Evolutionary conservation across 2,329 filamentous ascomycete genomes (phyloP).

Genomic region (Neonectria magnoliae): DNA sequence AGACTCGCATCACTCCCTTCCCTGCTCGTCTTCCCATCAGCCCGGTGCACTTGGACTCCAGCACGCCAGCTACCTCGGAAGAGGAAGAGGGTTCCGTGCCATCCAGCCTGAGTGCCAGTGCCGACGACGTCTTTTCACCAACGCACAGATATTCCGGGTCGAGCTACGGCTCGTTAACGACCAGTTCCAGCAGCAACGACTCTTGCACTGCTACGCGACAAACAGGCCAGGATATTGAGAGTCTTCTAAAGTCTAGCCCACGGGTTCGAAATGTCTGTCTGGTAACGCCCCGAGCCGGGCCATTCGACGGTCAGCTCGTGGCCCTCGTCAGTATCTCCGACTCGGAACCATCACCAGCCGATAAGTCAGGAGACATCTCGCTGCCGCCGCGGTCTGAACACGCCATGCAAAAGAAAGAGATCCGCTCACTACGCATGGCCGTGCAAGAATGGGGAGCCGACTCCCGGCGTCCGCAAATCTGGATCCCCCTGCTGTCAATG

Average conservation of each 20-base stretch:
- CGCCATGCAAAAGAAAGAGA: constrained; percentile 53
- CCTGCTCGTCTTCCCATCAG: not conserved
- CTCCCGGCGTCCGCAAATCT: constrained; percentile 55
- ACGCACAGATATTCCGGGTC: constrained; percentile 23
- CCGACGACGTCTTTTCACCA: constrained; percentile 21
- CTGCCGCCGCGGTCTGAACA: constrained; percentile 47
- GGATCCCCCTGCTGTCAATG: constrained; percentile 60
- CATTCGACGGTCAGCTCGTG: constrained; percentile 60
- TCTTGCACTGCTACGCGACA: constrained; percentile 4
- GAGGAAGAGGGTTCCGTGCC: constrained; percentile 23
- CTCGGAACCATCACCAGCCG: constrained; percentile 23
- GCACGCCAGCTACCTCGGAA: constrained; percentile 5
- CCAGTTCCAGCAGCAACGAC: constrained; percentile 13
- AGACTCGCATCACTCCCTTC: constrained; percentile 49
- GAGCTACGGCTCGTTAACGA: constrained; percentile 24
- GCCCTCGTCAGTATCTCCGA: constrained; percentile 55
- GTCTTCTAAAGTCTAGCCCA: constrained; percentile 52
- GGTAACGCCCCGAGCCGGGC: constrained; percentile 59
- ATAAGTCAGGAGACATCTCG: constrained; percentile 48
- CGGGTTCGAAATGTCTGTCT: constrained; percentile 55
- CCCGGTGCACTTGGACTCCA: not conserved
- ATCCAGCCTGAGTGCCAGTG: constrained; percentile 7
- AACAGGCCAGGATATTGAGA: constrained; percentile 44
- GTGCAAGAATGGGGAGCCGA: constrained; percentile 49
- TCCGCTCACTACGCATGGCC: constrained; percentile 54